phyloP scores from a whole-genome alignment of 768 basidiomycete species.

The Jaapia argillacea region DNA sequence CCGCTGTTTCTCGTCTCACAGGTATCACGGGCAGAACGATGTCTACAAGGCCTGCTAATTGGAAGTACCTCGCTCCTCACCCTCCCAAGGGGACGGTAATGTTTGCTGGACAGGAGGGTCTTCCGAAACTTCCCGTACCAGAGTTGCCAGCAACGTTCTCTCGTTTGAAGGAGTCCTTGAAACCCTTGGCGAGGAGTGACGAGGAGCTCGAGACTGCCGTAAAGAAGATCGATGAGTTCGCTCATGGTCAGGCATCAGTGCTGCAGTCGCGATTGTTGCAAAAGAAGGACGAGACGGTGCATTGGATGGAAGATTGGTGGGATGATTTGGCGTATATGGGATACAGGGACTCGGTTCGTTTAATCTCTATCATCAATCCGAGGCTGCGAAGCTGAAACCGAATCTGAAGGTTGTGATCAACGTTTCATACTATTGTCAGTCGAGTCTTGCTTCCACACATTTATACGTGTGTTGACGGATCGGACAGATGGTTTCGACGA shows the following conservation, averaged over 20 bases:
- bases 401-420: conserved; percentile 65
- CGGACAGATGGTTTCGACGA: conserved; percentile 64
- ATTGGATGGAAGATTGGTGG: conserved; percentile 97
- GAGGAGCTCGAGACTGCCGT: conserved; percentile 45
- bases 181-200: conserved; percentile 60
- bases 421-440: conserved; percentile 86
- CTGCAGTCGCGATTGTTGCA: conserved; percentile 59
- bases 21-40: conserved; percentile 4
- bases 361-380: background rate
- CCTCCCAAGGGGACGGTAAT: conserved; percentile 43
- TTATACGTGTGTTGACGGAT: background rate
- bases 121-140: conserved; percentile 73
- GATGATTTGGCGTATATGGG: conserved; percentile 75
- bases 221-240: conserved; percentile 63
- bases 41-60: conserved; percentile 36
- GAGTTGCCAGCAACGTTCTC: conserved; percentile 53
- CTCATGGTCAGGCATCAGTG: conserved; percentile 25
- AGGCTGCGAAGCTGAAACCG: conserved; percentile 1
- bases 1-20: too few species aligned
- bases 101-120: conserved; percentile 50
- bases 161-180: conserved; percentile 59
- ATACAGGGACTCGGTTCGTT: conserved; percentile 76
- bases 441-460: background rate
- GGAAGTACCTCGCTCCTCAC: conserved; percentile 65
- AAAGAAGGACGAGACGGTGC: conserved; percentile 38